Evolutionary conservation across 1,139 yeast species (phyloP).

Genomic region (Debaryomyces fabryi): DNA sequence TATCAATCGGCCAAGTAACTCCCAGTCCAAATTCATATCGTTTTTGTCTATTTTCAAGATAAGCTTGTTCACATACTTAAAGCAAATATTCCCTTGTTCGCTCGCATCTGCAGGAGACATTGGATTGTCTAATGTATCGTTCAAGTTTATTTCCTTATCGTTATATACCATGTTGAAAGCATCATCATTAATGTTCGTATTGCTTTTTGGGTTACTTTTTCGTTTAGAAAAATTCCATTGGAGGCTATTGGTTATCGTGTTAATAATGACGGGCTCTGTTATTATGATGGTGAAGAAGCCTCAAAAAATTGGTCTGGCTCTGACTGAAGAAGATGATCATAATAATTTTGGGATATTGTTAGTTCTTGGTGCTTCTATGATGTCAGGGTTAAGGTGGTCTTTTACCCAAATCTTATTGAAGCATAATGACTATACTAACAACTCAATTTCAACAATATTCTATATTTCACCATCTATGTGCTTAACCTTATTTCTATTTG

Average conservation of each 20-base stretch:
- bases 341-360: conserved; percentile 60
- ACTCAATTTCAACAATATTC: conserved; percentile 82
- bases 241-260: conserved; percentile 67
- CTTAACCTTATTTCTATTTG: conserved; percentile 58
- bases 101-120: conserved; percentile 90
- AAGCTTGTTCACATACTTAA: conserved; percentile 35
- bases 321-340: conserved; percentile 15
- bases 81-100: conserved; percentile 79
- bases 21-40: not conserved
- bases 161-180: conserved; percentile 94
- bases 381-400: conserved; percentile 95
- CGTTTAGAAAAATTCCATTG: conserved; percentile 71
- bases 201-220: conserved; percentile 81
- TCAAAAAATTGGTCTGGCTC: conserved; percentile 15
- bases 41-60: conserved; percentile 24
- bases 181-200: conserved; percentile 81
- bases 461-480: conserved; percentile 88
- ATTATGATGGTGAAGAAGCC: conserved; percentile 74
- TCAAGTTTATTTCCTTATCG: conserved; percentile 75
- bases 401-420: conserved; percentile 81
- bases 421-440: conserved; percentile 57
- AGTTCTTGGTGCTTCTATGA: conserved; percentile 75
- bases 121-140: conserved; percentile 86
- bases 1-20: not conserved
- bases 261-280: conserved; percentile 80